phyloP scores from a whole-genome alignment of 2,329 filamentous ascomycete species.

The Alternaria angustiovoidea region DNA sequence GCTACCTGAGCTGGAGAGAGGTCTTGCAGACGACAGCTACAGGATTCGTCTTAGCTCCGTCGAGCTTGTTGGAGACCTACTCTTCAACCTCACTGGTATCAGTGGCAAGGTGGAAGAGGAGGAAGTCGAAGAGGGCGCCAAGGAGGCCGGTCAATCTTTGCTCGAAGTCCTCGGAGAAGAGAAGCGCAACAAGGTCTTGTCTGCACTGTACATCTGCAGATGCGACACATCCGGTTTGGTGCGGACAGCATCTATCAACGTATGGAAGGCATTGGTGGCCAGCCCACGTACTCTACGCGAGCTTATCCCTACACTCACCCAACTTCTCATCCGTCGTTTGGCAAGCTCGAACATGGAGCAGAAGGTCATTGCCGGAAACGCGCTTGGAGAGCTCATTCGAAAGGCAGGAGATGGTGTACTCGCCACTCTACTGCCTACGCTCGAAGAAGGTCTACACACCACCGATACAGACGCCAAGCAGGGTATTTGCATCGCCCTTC shows the following conservation, averaged over 20 bases:
- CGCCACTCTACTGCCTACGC: conserved; percentile 83
- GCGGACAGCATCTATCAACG: conserved; percentile 84
- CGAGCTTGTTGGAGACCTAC: conserved; percentile 91
- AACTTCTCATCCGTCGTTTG: conserved; percentile 91
- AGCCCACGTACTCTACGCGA: conserved; percentile 93
- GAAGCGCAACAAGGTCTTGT: conserved; percentile 95
- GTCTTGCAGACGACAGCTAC: conserved; percentile 96
- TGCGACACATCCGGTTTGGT: conserved; percentile 95
- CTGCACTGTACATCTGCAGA: conserved; percentile 96
- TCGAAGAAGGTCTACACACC: conserved; percentile 90
- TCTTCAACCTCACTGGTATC: conserved; percentile 98
- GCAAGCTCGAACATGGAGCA: conserved; percentile 98
- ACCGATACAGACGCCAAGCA: conserved; percentile 93
- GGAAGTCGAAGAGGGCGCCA: conserved; percentile 80
- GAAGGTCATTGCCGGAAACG: conserved; percentile 97
- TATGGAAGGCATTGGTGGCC: conserved; percentile 97
- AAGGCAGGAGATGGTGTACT: conserved; percentile 96
- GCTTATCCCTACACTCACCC: conserved; percentile 90
- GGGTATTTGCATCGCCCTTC: conserved; percentile 94
- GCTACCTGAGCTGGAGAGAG: conserved; percentile 92
- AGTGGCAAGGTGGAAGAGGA: conserved; percentile 78
- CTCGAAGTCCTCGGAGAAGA: conserved; percentile 94
- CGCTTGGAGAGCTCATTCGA: conserved; percentile 93
- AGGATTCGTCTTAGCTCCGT: conserved; percentile 98
- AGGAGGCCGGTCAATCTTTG: conserved; percentile 90